A percentile compares a stretch with the other conserved stretches of the same genome.
phyloP scores from a whole-genome alignment of 2,329 filamentous ascomycete species.

The Cryoendolithus antarcticus region DNA sequence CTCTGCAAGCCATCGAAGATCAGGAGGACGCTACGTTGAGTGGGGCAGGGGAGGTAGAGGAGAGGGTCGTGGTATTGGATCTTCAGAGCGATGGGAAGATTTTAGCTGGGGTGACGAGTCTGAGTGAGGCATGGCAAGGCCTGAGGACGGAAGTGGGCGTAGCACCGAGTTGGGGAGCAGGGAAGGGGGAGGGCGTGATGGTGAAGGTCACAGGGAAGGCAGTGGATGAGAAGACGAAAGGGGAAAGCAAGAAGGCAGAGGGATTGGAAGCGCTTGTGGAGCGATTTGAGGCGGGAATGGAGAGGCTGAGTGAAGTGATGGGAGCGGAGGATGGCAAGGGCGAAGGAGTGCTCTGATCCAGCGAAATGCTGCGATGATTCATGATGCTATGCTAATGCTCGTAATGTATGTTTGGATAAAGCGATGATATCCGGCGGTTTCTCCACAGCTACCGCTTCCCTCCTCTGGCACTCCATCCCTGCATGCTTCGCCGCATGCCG shows the following conservation, averaged over 20 bases:
- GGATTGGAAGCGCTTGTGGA: slow-evolving; percentile 27
- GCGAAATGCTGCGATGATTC: too few relatives aligned
- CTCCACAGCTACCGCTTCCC: slow-evolving; percentile 1
- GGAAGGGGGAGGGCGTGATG: too few relatives aligned
- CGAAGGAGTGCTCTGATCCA: neutral
- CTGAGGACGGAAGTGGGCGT: slow-evolving; percentile 40
- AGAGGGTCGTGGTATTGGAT: slow-evolving; percentile 47
- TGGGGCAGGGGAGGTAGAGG: slow-evolving; percentile 19
- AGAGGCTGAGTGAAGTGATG: slow-evolving; percentile 24
- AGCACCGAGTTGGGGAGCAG: slow-evolving; percentile 34
- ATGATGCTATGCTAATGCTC: neutral
- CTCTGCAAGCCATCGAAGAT: slow-evolving; percentile 41
- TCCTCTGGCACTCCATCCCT: slow-evolving; percentile 33
- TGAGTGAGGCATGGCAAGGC: slow-evolving; percentile 64
- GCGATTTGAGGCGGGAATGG: slow-evolving; percentile 24
- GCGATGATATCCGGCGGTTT: neutral
- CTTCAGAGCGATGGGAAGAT: slow-evolving; percentile 33
- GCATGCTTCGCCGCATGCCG: slow-evolving; percentile 35
- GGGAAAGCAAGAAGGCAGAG: slow-evolving; percentile 5
- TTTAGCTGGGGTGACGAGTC: slow-evolving; percentile 57
- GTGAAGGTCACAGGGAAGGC: too few relatives aligned
- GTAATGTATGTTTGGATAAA: neutral
- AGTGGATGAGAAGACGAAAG: too few relatives aligned
- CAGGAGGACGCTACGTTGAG: slow-evolving; percentile 21
- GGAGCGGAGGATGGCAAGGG: slow-evolving; percentile 38